Evolutionary conservation across 148 eudicot species (phyloP).

Genomic region (Suaeda aralocaspica): DNA sequence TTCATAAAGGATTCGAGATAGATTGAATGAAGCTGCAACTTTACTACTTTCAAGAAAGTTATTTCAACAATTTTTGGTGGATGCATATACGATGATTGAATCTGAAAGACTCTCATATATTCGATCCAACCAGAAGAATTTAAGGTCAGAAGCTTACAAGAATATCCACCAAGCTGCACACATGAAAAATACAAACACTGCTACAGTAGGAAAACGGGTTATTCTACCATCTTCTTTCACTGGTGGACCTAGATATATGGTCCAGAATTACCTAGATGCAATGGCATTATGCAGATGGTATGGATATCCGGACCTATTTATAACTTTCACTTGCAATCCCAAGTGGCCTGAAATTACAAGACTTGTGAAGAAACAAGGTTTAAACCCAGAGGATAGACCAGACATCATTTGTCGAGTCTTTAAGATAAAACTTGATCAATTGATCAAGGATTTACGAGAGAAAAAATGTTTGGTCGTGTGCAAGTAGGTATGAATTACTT

Average conservation of each 20-base stretch:
- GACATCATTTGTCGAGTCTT: not conserved
- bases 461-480: constrained; percentile 5
- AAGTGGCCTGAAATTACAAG: constrained; percentile 4
- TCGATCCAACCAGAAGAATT: not conserved
- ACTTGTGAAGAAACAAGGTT: not conserved
- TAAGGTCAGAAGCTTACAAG: not conserved
- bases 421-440: not conserved
- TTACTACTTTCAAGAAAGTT: not conserved
- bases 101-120: constrained; percentile 1
- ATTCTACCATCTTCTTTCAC: constrained; percentile 4
- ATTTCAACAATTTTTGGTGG: constrained; percentile 7
- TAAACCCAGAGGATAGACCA: not conserved
- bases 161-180: not conserved
- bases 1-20: not conserved
- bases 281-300: constrained; percentile 10
- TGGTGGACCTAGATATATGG: not conserved
- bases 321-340: constrained; percentile 11
- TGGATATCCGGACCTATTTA: constrained; percentile 5
- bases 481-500: not conserved
- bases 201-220: not conserved
- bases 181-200: not conserved
- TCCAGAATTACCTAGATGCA: constrained; percentile 12
- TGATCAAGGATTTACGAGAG: not conserved
- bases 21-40: not conserved
- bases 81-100: constrained; percentile 17